These are phyloP conservation scores for Lentinula raphanica DNA, from an alignment of 768 basidiomycete species.

Conservation along the genomic window DNA sequence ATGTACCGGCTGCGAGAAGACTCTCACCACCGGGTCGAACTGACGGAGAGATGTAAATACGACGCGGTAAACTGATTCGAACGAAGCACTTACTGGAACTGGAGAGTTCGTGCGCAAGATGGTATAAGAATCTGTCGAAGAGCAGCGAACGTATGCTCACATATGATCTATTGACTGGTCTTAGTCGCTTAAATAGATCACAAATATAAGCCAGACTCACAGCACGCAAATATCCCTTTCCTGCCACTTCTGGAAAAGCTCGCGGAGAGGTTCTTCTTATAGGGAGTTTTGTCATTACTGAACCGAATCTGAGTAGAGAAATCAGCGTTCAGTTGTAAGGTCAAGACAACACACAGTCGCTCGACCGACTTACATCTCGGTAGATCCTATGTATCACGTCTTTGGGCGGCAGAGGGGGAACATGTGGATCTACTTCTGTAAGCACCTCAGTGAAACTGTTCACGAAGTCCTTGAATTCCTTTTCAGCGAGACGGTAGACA, in stretches of 20 bases:
- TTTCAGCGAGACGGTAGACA: conserved; percentile 75
- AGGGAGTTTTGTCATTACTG: conserved; percentile 93
- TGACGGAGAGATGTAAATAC: conserved; percentile 18
- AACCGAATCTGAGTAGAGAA: conserved; percentile 63
- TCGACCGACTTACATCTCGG: conserved; percentile 64
- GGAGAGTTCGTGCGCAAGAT: background rate
- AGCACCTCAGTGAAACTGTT: conserved; percentile 64
- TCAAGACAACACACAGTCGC: background rate
- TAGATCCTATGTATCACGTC: conserved; percentile 92
- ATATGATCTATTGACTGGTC: conserved; percentile 52
- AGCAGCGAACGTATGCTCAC: conserved; percentile 28
- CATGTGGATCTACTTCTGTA: conserved; percentile 69
- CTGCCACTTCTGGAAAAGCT: conserved; percentile 85
- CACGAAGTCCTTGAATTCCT: conserved; percentile 86
- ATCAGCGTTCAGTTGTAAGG: background rate
- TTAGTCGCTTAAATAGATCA: background rate
- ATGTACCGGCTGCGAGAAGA: conserved; percentile 73
- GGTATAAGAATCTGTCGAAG: background rate
- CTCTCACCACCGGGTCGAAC: conserved; percentile 66
- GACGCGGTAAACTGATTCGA: background rate
- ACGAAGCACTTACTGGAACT: background rate
- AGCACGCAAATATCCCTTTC: conserved; percentile 85
- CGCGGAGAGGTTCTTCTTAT: conserved; percentile 78
- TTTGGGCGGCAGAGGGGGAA: conserved; percentile 56
- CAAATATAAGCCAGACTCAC: conserved; percentile 39